A percentile compares a stretch with the other conserved stretches of the same genome.
Conservation (phyloP, 148 eudicot genomes). For the Arctostaphylos glauca region DNA sequence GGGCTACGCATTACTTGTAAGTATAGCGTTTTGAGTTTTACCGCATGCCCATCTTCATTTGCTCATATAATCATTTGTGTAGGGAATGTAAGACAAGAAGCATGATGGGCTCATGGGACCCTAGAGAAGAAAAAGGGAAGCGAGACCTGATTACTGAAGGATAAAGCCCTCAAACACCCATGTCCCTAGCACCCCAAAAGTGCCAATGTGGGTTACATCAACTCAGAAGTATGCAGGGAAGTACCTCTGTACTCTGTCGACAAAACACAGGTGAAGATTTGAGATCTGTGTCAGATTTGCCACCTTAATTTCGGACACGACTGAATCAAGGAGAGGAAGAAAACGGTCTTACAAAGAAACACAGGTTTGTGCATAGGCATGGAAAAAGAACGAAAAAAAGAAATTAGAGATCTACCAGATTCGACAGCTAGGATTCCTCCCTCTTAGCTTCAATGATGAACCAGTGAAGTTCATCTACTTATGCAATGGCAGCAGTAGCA, state of each 20-base stretch:
- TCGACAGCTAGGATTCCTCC: background rate
- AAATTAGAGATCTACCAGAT: background rate
- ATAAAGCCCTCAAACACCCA: background rate
- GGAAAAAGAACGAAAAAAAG: background rate
- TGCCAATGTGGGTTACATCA: background rate
- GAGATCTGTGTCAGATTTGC: background rate
- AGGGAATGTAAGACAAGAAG: background rate
- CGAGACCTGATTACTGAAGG: background rate
- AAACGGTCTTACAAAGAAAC: background rate
- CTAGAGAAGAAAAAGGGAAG: background rate
- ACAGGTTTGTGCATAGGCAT: background rate
- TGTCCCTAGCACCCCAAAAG: background rate
- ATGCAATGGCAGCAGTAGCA: background rate
- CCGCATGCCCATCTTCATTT: background rate
- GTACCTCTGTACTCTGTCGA: background rate
- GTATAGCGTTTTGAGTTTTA: background rate
- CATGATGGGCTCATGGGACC: background rate
- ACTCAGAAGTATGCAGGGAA: background rate
- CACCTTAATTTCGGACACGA: background rate
- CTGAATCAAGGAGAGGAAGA: background rate
- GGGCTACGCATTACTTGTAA: background rate
- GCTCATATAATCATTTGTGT: background rate
- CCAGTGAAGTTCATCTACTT: background rate
- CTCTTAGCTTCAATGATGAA: background rate
- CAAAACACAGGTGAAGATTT: background rate